Evolutionary conservation across 2,329 filamentous ascomycete genomes (phyloP).

Genomic region (Gyromitra esculenta): DNA sequence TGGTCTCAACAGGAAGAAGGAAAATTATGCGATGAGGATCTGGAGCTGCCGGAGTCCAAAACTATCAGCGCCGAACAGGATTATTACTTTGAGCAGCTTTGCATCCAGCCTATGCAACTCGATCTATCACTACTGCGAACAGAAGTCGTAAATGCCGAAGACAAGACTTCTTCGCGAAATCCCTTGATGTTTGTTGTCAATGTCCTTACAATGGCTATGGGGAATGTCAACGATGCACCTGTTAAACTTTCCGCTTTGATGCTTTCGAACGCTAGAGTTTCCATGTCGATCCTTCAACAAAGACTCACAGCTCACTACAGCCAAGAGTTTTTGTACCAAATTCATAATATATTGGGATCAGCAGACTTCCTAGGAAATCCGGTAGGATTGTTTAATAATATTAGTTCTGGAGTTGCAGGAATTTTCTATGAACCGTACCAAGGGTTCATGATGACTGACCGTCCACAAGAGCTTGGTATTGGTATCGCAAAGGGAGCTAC

Average conservation of each 20-base stretch:
- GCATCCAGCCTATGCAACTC: conserved; percentile 97
- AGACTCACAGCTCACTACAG: conserved; percentile 95
- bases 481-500: conserved; percentile 97
- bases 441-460: conserved; percentile 93
- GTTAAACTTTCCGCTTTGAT: conserved; percentile 92
- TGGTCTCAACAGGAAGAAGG: conserved; percentile 87
- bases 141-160: conserved; percentile 93
- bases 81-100: conserved; percentile 96
- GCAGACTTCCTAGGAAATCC: conserved; percentile 98
- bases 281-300: conserved; percentile 80
- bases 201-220: conserved; percentile 98
- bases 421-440: conserved; percentile 99
- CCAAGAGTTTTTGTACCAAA: conserved; percentile 92
- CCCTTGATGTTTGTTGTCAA: conserved; percentile 99
- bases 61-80: conserved; percentile 86
- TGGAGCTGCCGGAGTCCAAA: conserved; percentile 92
- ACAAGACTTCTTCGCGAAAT: conserved; percentile 88
- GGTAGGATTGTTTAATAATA: conserved; percentile 96
- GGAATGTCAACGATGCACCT: conserved; percentile 97
- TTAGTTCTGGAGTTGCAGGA: conserved; percentile 94
- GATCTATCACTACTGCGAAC: conserved; percentile 97
- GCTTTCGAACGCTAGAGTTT: conserved; percentile 93
- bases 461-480: conserved; percentile 91
- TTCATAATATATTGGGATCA: conserved; percentile 96
- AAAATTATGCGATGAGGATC: conserved; percentile 84